These are phyloP conservation scores for Allomyces macrogynus DNA, from an alignment of 192 early-diverging fungal species.

Conservation along the genomic window DNA sequence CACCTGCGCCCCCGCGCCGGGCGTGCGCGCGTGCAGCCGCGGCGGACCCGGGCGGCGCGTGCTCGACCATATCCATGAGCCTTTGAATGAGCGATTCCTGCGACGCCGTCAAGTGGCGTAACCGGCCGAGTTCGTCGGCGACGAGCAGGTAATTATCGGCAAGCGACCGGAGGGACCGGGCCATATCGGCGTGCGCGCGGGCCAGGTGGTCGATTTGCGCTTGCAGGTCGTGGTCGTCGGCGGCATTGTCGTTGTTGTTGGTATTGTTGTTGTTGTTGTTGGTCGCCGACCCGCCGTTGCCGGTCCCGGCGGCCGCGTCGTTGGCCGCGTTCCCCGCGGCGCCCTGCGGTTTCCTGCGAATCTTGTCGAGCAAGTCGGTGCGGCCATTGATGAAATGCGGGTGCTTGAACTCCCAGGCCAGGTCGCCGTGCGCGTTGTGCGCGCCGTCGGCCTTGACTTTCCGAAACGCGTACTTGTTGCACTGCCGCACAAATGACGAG, in stretches of 20 bases:
- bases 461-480: constrained; percentile 67
- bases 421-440: constrained; percentile 24
- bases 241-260: too few species aligned
- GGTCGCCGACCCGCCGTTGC: too few species aligned
- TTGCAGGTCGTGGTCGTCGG: constrained; percentile 6
- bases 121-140: constrained; percentile 10
- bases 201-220: constrained; percentile 9
- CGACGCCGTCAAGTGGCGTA: constrained; percentile 8
- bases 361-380: neutral
- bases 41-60: too few species aligned
- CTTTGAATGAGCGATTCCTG: constrained; percentile 12
- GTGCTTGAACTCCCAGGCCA: constrained; percentile 49
- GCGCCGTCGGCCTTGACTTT: constrained; percentile 37
- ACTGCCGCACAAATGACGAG: constrained; percentile 45
- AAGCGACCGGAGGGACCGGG: constrained; percentile 8
- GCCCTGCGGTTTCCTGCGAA: neutral
- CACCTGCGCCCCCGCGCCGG: too few species aligned
- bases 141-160: constrained; percentile 10
- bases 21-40: too few species aligned
- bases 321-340: neutral
- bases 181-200: constrained; percentile 7
- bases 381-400: constrained; percentile 32
- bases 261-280: too few species aligned
- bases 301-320: neutral
- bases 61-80: constrained; percentile 1